Percentiles rank a stretch among this genome's conserved stretches.
Evolutionary conservation across 2,329 filamentous ascomycete species (phyloP).

Genomic region (Lasiodiplodia citricola): DNA sequence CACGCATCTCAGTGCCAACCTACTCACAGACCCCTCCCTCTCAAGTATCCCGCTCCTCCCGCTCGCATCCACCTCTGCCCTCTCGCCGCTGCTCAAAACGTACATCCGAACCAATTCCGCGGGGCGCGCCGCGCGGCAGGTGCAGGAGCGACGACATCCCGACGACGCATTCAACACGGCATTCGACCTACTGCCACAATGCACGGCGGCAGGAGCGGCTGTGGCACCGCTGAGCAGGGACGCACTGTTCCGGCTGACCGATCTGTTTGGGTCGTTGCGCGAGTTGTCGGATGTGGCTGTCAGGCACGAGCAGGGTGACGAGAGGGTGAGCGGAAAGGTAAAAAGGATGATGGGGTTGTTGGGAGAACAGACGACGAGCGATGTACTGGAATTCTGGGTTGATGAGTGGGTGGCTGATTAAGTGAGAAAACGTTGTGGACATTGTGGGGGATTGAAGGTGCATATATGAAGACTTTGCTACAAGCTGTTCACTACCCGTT

Average conservation of each 20-base stretch:
- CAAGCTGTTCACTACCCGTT: not conserved
- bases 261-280: constrained; percentile 38
- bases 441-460: not conserved
- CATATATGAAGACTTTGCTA: not conserved
- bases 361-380: constrained; percentile 31
- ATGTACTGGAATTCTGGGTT: constrained; percentile 40
- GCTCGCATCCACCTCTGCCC: not conserved
- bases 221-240: not conserved
- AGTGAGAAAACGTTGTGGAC: not conserved
- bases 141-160: not conserved
- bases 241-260: constrained; percentile 33
- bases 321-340: constrained; percentile 12
- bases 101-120: constrained; percentile 24
- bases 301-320: constrained; percentile 22
- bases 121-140: not conserved
- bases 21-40: constrained; percentile 3
- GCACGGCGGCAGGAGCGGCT: constrained; percentile 30
- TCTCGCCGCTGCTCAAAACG: not conserved
- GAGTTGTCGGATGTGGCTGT: constrained; percentile 38
- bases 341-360: constrained; percentile 33
- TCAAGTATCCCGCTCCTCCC: constrained; percentile 1
- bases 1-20: constrained; percentile 1
- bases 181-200: constrained; percentile 38
- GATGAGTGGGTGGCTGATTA: constrained; percentile 37
- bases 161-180: constrained; percentile 23